phyloP scores from a whole-genome alignment of 2,329 filamentous ascomycete genomes.

The Colletotrichum higginsianum region DNA sequence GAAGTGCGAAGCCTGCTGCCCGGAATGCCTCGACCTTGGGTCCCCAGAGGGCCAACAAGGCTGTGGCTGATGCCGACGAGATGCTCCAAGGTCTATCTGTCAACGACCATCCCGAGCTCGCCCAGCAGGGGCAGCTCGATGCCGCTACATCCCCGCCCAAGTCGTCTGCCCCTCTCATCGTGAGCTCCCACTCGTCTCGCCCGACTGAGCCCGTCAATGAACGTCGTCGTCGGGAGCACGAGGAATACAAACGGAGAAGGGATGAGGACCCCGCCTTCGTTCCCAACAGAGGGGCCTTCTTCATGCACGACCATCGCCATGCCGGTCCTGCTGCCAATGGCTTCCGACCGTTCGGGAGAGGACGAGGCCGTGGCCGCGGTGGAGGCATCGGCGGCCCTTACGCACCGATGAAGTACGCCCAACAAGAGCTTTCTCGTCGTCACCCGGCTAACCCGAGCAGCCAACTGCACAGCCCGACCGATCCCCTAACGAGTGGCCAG shows the following conservation, averaged over 20 bases:
- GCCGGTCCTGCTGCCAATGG: constrained; percentile 83
- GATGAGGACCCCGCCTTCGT: constrained; percentile 95
- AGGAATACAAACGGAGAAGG: constrained; percentile 89
- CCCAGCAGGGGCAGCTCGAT: constrained; percentile 64
- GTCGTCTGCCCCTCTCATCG: constrained; percentile 65
- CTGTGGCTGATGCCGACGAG: constrained; percentile 68
- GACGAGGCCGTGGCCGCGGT: constrained; percentile 74
- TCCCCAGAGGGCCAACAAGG: constrained; percentile 53
- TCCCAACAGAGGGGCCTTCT: constrained; percentile 94
- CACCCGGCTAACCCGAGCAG: constrained; percentile 46
- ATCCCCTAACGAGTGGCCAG: constrained; percentile 78
- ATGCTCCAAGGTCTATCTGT: constrained; percentile 71
- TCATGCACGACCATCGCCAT: constrained; percentile 94
- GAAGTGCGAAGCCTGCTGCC: constrained; percentile 53
- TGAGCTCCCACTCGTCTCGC: constrained; percentile 67
- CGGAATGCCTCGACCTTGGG: constrained; percentile 53
- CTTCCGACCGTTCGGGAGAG: constrained; percentile 80
- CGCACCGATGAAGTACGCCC: constrained; percentile 74
- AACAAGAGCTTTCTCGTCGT: constrained; percentile 31
- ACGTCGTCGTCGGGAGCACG: constrained; percentile 85
- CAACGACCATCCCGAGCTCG: constrained; percentile 57
- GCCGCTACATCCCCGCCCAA: constrained; percentile 56
- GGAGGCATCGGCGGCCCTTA: constrained; percentile 67
- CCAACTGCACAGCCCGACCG: constrained; percentile 63
- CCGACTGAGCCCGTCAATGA: constrained; percentile 74